Conservation (phyloP, 2,329 filamentous ascomycete species). For the Neocucurbitaria cava region DNA sequence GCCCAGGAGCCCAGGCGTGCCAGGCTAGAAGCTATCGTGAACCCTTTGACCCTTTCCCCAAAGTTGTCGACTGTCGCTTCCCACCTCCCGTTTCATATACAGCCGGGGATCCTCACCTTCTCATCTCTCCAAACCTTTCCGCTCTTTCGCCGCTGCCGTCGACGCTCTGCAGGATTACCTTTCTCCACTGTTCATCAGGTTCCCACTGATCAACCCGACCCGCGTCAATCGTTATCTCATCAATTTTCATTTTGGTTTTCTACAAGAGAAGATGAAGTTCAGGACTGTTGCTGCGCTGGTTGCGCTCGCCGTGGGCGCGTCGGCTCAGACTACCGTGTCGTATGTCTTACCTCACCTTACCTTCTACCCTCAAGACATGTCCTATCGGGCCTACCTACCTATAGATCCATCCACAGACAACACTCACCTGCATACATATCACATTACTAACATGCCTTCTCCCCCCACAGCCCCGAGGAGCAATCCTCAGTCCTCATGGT, state of each 20-base stretch:
- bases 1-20: too few relatives aligned
- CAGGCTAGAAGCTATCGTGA: too few relatives aligned
- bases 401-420: background rate
- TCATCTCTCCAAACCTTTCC: slow-evolving; percentile 26
- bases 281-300: slow-evolving; percentile 34
- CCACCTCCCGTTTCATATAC: slow-evolving; percentile 37
- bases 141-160: slow-evolving; percentile 21
- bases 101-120: slow-evolving; percentile 25
- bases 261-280: slow-evolving; percentile 37
- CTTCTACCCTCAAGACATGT: too few relatives aligned
- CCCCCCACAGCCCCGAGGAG: slow-evolving; percentile 21
- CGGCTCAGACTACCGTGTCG: slow-evolving; percentile 32
- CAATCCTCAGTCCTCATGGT: slow-evolving; percentile 51
- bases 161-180: slow-evolving; percentile 14
- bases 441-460: slow-evolving; percentile 13
- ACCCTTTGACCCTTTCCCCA: background rate
- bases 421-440: too few relatives aligned
- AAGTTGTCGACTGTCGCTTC: too few relatives aligned
- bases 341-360: slow-evolving; percentile 14
- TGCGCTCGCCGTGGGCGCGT: slow-evolving; percentile 37
- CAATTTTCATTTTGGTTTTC: slow-evolving; percentile 8
- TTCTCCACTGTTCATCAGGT: slow-evolving; percentile 37
- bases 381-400: background rate
- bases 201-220: slow-evolving; percentile 19
- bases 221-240: slow-evolving; percentile 7